phyloP scores from a whole-genome alignment of 345 rosid genomes.

The Tarenaya hassleriana region DNA sequence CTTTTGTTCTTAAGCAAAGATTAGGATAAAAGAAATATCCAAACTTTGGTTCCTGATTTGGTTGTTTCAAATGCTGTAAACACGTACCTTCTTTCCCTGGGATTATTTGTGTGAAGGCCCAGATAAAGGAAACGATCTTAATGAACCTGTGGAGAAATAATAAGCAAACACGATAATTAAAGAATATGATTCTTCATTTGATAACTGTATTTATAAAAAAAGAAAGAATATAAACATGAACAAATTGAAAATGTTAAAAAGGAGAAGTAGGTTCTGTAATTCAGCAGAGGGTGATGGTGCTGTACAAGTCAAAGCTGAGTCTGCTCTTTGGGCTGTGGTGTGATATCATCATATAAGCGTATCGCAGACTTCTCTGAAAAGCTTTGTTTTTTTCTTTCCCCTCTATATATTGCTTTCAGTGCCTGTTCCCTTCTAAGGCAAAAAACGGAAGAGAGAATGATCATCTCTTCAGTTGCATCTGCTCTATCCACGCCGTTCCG shows the following conservation, averaged over 20 bases:
- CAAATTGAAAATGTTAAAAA: slow-evolving; percentile 16
- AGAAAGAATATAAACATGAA: background rate
- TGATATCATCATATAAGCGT: slow-evolving; percentile 3
- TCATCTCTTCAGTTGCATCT: too few species aligned
- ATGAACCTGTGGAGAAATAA: background rate
- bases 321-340: slow-evolving; percentile 12
- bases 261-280: background rate
- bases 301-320: slow-evolving; percentile 18
- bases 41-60: too few species aligned
- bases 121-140: background rate
- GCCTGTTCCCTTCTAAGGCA: too few species aligned
- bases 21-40: too few species aligned
- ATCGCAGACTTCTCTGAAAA: too few species aligned
- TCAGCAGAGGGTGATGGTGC: background rate
- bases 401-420: too few species aligned
- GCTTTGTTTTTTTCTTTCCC: too few species aligned
- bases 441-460: too few species aligned
- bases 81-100: background rate
- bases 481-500: too few species aligned
- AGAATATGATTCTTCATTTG: slow-evolving; percentile 18
- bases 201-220: background rate
- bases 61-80: too few species aligned
- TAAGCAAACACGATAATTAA: background rate
- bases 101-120: background rate
- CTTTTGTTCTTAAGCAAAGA: too few species aligned